Evolutionary conservation across 2,329 filamentous ascomycete species (phyloP).

Genomic region (Phialemonium atrogriseum): DNA sequence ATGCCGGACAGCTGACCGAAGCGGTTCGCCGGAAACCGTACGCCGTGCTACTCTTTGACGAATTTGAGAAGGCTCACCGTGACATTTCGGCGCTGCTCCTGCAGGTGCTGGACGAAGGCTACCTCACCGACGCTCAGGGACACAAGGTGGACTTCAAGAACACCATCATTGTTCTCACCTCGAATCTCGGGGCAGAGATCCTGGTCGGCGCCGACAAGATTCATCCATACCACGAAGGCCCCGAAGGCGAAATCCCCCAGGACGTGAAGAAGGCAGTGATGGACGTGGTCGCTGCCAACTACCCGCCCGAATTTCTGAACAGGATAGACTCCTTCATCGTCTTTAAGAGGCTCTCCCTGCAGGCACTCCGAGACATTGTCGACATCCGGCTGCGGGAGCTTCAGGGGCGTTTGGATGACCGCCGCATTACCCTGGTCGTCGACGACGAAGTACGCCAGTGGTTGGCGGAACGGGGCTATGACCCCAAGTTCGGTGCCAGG

Average conservation of each 20-base stretch:
- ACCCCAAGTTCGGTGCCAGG: slow-evolving; percentile 82
- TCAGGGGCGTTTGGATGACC: slow-evolving; percentile 73
- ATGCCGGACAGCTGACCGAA: slow-evolving; percentile 92
- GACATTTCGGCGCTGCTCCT: slow-evolving; percentile 89
- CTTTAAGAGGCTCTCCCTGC: slow-evolving; percentile 75
- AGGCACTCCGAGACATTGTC: slow-evolving; percentile 82
- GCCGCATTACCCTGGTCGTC: slow-evolving; percentile 70
- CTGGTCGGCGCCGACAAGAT: slow-evolving; percentile 67
- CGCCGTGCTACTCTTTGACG: slow-evolving; percentile 88
- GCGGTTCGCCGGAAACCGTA: slow-evolving; percentile 93
- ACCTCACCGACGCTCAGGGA: slow-evolving; percentile 89
- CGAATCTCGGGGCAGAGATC: slow-evolving; percentile 87
- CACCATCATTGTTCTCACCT: slow-evolving; percentile 92
- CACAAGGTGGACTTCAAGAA: slow-evolving; percentile 97
- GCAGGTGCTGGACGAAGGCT: slow-evolving; percentile 93
- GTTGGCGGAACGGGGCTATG: slow-evolving; percentile 85
- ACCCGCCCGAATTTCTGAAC: slow-evolving; percentile 94
- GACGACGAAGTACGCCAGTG: slow-evolving; percentile 67
- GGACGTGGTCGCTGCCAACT: slow-evolving; percentile 67
- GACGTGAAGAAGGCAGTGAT: slow-evolving; percentile 74
- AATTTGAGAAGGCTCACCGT: slow-evolving; percentile 94
- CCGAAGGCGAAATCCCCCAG: slow-evolving; percentile 61
- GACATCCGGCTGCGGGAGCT: slow-evolving; percentile 85
- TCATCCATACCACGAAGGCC: slow-evolving; percentile 54
- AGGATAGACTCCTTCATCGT: slow-evolving; percentile 95